Base-by-base conservation (phyloP, 208 protist species). In the Leishmania turanica region DNA sequence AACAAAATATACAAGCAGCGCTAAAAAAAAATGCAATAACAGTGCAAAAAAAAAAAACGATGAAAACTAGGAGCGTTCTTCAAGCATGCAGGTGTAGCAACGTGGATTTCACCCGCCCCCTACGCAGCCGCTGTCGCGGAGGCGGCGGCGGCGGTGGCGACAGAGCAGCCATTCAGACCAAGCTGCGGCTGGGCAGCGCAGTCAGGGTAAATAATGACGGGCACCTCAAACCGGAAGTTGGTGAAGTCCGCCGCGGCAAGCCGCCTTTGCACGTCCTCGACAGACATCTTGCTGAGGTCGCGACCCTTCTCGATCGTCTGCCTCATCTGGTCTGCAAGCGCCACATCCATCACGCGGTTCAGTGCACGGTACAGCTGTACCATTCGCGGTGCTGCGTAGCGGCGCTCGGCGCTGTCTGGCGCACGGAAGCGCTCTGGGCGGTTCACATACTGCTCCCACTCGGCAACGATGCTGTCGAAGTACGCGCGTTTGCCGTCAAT, bases 381-480 rank as follows among this genome's bases (percentile, higher is more conserved):
- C 91, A 97, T 96, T 56, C 94, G 90, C 60, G 92, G 92, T 13
- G 94, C 90, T 21, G 86, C 87, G 84, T 97, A 97, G 8, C 94
- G 87, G 70, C 91, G 90, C 80, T 97, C 92, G 34, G 90, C 91
- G 78, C 75, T 93, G 70, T 97, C 94, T 21, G 89, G 86, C 31
- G 91, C 91, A 56, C 89, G 84, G 84, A 96, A 95, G 47, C 91
- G 87, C 81, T 97, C 94, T 42, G 92, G 92, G 60, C 94, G 91
- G 84, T 97, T 97, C 51, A 97, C 88, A 87, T 96, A 96, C 87
- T 97, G 92, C 88, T 97, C 92, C 94, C 94, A 97, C 79, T 97
- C 92, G n/a, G 87, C 86, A 78, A 97, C 89, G 66, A 92, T 80
- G 75, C 92, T 96, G 79, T 97, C 91, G 77, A 97, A 97, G 78